Percentiles rank a stretch among this genome's conserved stretches.
phyloP scores from a whole-genome alignment of 257 asterid genomes.

The Capsicum pubescens region DNA sequence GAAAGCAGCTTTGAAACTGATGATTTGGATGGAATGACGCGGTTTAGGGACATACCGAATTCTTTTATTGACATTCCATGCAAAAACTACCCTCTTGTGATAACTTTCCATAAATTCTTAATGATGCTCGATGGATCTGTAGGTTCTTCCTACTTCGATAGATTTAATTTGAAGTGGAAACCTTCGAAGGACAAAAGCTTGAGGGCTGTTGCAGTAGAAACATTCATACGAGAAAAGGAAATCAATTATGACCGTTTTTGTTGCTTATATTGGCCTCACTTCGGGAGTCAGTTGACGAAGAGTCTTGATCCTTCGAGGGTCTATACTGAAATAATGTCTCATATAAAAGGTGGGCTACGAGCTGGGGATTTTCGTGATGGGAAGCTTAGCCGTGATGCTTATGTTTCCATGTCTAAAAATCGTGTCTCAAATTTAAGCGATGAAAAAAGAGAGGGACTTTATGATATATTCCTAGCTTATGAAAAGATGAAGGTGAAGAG shows the following conservation, averaged over 20 bases:
- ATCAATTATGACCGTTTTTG: conserved; percentile 57
- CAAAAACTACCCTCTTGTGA: conserved; percentile 60
- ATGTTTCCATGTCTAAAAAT: conserved; percentile 47
- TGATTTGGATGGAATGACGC: conserved; percentile 51
- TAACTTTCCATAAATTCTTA: conserved; percentile 67
- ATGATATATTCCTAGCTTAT: conserved; percentile 56
- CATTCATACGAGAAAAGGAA: conserved; percentile 57
- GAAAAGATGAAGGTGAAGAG: conserved; percentile 58
- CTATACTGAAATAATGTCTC: conserved; percentile 68
- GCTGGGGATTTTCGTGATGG: conserved; percentile 38
- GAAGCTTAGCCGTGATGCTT: conserved; percentile 47
- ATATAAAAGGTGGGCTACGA: conserved; percentile 62
- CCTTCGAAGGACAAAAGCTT: conserved; percentile 35
- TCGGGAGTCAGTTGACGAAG: conserved; percentile 45
- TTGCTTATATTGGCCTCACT: conserved; percentile 63
- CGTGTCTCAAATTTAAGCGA: conserved; percentile 52
- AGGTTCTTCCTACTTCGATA: conserved; percentile 55
- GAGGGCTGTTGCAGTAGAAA: conserved; percentile 52
- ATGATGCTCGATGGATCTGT: conserved; percentile 79
- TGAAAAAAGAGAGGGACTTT: conserved; percentile 46
- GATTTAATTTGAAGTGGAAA: conserved; percentile 40
- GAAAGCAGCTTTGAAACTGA: conserved; percentile 42
- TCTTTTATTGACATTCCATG: conserved; percentile 50
- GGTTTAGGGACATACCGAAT: conserved; percentile 61
- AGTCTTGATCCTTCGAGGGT: conserved; percentile 59